Base-by-base conservation (phyloP, 345 rosid species). In the Murraya koenigii region DNA sequence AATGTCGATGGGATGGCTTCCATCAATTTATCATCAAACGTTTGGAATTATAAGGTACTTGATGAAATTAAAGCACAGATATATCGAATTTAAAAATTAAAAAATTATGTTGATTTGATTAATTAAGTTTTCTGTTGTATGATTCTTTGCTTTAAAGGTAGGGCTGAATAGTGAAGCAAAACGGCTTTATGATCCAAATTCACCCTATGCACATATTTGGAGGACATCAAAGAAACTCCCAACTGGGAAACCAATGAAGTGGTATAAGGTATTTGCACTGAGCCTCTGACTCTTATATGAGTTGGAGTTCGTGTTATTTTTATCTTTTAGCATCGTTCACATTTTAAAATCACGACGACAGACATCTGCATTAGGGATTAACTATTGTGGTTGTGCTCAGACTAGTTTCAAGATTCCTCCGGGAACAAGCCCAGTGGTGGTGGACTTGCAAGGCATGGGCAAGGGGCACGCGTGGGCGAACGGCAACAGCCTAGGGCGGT, bases 401-500 rank as follows among this genome's bases (percentile, higher is more conserved):
- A 72, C 86, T 15, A 78, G 73, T 1, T 85, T 86, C 80, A 61
- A 77, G 22, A 69, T 84, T 23, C 90, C 91, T 1, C 1, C 73
- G 3, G 91, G 88, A 19, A 63, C 61, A 6, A 85, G 85, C 14
- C 86, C 87, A 0, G 86, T 86, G 3, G 88, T 76, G 33, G 77
- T 86, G 68, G 90, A 88, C 64, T 62, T 86, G 47, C 63, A 35
- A 17, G 89, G 91, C n/a, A 38, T 88, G 82, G 89, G 88, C 10
- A 88, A 88, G 66, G 89, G 91, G 9, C 47, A 60, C 35, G 91
- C 89, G 19, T 86, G 89, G 90, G 69, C 86, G 23, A 88, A 86
- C 26, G 90, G 89, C 28, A 47, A 63, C 28, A 86, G 78, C 73
- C 55, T 88, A 7, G 90, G 88, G 22, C 84, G 92, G 8, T 85